A percentile compares a stretch with the other conserved stretches of the same genome.
These are phyloP conservation scores for Rhodotorula glutinis DNA, from an alignment of 1,284 basidiomycete genomes.

Conservation along the genomic window DNA sequence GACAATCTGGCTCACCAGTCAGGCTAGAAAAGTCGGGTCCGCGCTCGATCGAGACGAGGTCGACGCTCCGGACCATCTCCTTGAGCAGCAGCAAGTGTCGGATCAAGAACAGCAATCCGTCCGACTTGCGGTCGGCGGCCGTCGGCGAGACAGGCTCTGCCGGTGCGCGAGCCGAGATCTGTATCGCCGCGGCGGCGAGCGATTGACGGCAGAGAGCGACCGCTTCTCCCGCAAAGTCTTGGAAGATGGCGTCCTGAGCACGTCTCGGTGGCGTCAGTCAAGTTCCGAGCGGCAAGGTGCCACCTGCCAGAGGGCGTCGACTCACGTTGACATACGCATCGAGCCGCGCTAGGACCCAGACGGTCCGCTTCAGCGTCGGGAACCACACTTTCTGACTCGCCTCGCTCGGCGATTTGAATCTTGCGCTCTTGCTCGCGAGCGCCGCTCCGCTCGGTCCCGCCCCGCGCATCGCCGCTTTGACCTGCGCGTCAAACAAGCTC, in stretches of 20 bases:
- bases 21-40: conserved; percentile 51
- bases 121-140: conserved; percentile 49
- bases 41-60: conserved; percentile 55
- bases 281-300: too few species aligned
- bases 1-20: conserved; percentile 52
- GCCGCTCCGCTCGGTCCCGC: neutral
- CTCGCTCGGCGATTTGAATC: conserved; percentile 68
- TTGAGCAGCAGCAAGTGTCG: conserved; percentile 86
- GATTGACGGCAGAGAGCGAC: conserved; percentile 75
- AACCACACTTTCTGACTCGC: conserved; percentile 82
- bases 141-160: neutral
- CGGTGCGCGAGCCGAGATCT: conserved; percentile 57
- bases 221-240: conserved; percentile 89
- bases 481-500: conserved; percentile 3
- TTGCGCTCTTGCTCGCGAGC: conserved; percentile 4
- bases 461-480: neutral
- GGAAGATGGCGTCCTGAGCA: conserved; percentile 76
- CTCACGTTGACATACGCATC: conserved; percentile 84
- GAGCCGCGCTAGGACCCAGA: conserved; percentile 82
- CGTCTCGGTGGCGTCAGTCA: neutral
- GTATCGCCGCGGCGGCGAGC: conserved; percentile 65
- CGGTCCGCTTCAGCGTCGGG: conserved; percentile 74
- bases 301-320: too few species aligned
- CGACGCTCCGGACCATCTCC: conserved; percentile 75
- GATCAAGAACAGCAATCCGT: conserved; percentile 77